Evolutionary conservation across 805 yeast genomes (phyloP), one percentile per base, ranked within the genome.

Genomic region (Kuraishia borneana): DNA sequence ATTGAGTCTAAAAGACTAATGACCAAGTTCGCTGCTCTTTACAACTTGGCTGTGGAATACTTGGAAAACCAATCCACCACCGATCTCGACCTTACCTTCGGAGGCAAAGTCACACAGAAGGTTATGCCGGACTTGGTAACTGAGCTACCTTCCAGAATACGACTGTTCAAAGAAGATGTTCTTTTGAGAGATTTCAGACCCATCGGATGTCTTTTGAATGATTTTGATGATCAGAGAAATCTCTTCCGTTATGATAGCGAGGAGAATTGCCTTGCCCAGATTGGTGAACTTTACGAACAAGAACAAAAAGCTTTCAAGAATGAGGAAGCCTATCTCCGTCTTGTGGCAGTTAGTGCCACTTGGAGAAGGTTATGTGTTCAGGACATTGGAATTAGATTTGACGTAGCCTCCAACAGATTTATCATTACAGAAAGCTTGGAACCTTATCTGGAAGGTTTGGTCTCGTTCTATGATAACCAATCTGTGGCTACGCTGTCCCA

Each of bases 161-260:
- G 73, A 36, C 69, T 68, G 35, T 80, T 78, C 47, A 54, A 60
- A 30, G 89, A 82, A 46, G 92, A 81, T 54, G 73, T 78, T 10
- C 53, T 62, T 17, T 57, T 75, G 42, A 72, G 70, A 39, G 87
- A 77, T 40, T 78, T 75, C 45, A 56, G 61, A 20, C 68, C 79
- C 4, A 58, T 81, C 13, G 67, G 66, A 18, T 65, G 59, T 41
- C 66, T 64, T 34, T 61, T 79, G 36, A 65, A 63, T 34, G 88
- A 79, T 47, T 80, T 78, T 42, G 61, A 76, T 41, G 87, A 80
- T 44, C 58, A 56, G 21, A 14, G 30, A 17, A 58, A 56, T 31
- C 53, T 73, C 19, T 68, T 70, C 22, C 56, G 16, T 12, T 12
- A 42, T 20, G 48, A 46, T 22, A 46, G 50, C 22, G 54, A 51